These are phyloP conservation scores for Aspergillaceae sp. DNA, from an alignment of 2,329 filamentous ascomycete species.

Conservation along the genomic window DNA sequence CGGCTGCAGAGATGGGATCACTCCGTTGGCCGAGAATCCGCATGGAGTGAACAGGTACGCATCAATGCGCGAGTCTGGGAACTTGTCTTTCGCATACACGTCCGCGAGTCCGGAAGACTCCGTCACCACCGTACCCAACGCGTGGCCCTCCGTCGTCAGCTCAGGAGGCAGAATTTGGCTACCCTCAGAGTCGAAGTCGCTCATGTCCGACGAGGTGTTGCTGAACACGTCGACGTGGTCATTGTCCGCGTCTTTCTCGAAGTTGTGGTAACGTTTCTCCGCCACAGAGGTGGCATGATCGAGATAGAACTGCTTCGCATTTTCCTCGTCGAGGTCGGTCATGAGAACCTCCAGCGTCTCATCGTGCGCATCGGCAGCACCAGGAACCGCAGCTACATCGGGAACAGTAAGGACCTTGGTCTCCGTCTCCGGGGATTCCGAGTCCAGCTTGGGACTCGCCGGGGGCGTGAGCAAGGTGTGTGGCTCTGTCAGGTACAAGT, in stretches of 20 bases:
- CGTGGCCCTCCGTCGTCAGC: conserved; percentile 85
- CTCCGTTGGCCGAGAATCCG: conserved; percentile 94
- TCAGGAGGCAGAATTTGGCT: conserved; percentile 54
- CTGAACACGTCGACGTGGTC: conserved; percentile 68
- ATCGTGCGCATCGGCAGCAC: conserved; percentile 32
- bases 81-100: conserved; percentile 77
- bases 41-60: conserved; percentile 95
- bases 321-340: conserved; percentile 59
- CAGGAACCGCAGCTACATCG: conserved; percentile 11
- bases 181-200: conserved; percentile 47
- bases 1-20: conserved; percentile 67
- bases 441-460: conserved; percentile 55
- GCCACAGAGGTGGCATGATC: conserved; percentile 84
- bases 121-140: conserved; percentile 84
- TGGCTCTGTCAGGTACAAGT: conserved; percentile 90
- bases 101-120: conserved; percentile 81
- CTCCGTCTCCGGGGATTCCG: conserved; percentile 44
- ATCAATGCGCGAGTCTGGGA: conserved; percentile 87
- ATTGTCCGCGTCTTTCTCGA: conserved; percentile 48
- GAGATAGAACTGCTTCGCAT: conserved; percentile 61
- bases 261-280: conserved; percentile 67
- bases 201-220: conserved; percentile 58
- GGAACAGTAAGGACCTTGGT: conserved; percentile 53
- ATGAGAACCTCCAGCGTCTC: conserved; percentile 56
- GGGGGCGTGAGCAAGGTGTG: conserved; percentile 73